Evolutionary conservation across 805 yeast species (phyloP).

Genomic region (Wickerhamiella lipophila): DNA sequence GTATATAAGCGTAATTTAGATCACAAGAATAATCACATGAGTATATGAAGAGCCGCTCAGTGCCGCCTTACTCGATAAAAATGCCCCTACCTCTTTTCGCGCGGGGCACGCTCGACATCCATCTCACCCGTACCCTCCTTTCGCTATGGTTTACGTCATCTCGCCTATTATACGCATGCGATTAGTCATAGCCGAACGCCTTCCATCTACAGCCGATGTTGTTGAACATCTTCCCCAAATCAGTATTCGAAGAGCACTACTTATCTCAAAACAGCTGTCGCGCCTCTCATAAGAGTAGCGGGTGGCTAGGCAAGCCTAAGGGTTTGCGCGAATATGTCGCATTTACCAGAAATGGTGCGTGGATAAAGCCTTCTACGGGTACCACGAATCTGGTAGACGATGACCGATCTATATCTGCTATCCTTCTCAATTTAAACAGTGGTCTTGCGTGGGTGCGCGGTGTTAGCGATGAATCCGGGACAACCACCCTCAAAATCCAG

Average conservation of each 20-base stretch:
- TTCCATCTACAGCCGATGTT: conserved; percentile 1
- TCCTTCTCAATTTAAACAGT: background rate
- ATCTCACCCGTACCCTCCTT: background rate
- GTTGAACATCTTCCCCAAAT: conserved; percentile 3
- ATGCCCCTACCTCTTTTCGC: too few relatives aligned
- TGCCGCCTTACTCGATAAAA: background rate
- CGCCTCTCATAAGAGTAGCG: background rate
- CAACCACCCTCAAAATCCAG: background rate
- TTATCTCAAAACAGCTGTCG: background rate
- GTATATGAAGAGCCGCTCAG: background rate
- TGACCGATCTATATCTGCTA: conserved; percentile 4
- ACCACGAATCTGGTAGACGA: background rate
- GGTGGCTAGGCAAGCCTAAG: conserved; percentile 1
- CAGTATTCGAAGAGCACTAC: background rate
- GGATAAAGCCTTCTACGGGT: conserved; percentile 9
- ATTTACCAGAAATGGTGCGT: conserved; percentile 11
- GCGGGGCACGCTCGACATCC: background rate
- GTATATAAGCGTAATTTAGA: background rate
- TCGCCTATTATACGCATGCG: conserved; percentile 3
- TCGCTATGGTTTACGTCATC: background rate
- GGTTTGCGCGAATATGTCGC: conserved; percentile 3
- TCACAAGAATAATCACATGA: background rate
- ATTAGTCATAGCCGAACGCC: background rate
- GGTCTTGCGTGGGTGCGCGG: conserved; percentile 1
- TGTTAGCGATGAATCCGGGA: background rate